Conservation (phyloP, 2,329 filamentous ascomycete species). For the Penicillium sp. region DNA sequence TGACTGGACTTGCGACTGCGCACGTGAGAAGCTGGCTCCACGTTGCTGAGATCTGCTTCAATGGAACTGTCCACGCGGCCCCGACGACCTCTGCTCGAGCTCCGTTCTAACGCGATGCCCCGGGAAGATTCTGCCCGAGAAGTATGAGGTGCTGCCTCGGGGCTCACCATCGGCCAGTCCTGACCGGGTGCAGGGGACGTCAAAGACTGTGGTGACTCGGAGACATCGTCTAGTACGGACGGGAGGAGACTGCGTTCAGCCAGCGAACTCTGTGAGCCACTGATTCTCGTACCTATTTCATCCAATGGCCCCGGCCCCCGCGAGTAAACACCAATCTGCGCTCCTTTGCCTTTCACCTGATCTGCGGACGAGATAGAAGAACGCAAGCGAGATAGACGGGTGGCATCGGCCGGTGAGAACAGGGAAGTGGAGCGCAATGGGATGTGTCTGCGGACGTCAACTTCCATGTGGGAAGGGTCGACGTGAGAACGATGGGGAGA, state of each 20-base stretch:
- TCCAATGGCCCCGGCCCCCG: conserved; percentile 27
- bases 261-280: conserved; percentile 21
- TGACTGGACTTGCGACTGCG: conserved; percentile 68
- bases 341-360: conserved; percentile 26
- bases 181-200: conserved; percentile 25
- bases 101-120: conserved; percentile 36
- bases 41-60: conserved; percentile 62
- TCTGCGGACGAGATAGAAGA: conserved; percentile 31
- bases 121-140: conserved; percentile 25
- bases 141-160: conserved; percentile 27
- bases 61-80: conserved; percentile 62
- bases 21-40: conserved; percentile 56
- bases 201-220: conserved; percentile 24
- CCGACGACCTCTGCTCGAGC: conserved; percentile 46
- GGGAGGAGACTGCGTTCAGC: conserved; percentile 31
- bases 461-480: conserved; percentile 41
- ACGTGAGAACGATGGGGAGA: conserved; percentile 31
- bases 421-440: conserved; percentile 33
- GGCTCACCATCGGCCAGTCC: conserved; percentile 19
- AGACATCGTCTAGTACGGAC: conserved; percentile 32
- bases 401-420: conserved; percentile 27
- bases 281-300: conserved; percentile 25
- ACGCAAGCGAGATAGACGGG: conserved; percentile 30
- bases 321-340: conserved; percentile 22
- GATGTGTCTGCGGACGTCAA: conserved; percentile 37